Evolutionary conservation across 176 grass and related monocot genomes (phyloP), one percentile per base, ranked within the genome.

Genomic region (Eremochloa ophiuroides): DNA sequence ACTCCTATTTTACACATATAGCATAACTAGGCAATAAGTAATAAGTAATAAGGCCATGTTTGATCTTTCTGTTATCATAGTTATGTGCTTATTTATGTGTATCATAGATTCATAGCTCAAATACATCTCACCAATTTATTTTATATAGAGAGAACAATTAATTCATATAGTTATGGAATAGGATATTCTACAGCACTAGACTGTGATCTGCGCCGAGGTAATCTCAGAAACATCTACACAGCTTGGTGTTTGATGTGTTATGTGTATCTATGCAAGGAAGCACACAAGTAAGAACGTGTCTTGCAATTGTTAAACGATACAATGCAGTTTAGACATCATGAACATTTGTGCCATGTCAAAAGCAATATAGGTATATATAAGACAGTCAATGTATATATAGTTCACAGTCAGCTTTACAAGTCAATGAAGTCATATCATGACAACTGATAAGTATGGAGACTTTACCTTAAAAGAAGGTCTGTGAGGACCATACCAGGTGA

Each of bases 401-500:
- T 83, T 73, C 51, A 53, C 10, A 80, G 30, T 62, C 25, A 75
- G 17, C 51, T 75, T 80, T 30, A 62, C 56, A n/a, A 80, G 1
- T n/a, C n/a, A n/a, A n/a, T n/a, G n/a, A n/a, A n/a, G n/a, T 10
- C 3, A 13, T 73, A 74, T 69, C 68, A 58, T 66, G 29, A 13
- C n/a, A 80, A 59, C 58, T 83, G 37, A 82, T 69, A 62, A 63
- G 40, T 73, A 48, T 10, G 6, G 20, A 55, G 70, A 76, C 5
- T 17, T 85, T 92, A 96, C 97, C 97, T 99, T 68, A 99, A 74
- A 64, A 99, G 91, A 74, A 99, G 85, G 62, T 99, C 97, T 33
- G 97, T 96, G 28, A 99, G 93, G 74, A 99, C 93, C 97, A 99
- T 99, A 73, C 97, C 97, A 77, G 97, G 97, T 75, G 97, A 99